A percentile compares a stretch with the other conserved stretches of the same genome.
Conservation (phyloP, 1,139 yeast species). For the Pichia sp. region DNA sequence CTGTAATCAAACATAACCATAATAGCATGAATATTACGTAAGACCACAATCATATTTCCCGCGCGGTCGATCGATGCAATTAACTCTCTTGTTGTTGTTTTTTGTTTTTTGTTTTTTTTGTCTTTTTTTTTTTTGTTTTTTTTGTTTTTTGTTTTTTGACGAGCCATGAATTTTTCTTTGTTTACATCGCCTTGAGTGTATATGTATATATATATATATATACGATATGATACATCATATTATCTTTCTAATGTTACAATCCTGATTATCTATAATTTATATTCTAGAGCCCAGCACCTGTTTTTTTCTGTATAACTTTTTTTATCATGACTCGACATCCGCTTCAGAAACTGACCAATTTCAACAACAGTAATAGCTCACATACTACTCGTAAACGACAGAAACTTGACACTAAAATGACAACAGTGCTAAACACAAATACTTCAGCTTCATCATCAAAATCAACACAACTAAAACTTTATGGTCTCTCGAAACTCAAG, state of each 20-base stretch:
- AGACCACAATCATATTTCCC: too few relatives aligned
- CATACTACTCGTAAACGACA: background rate
- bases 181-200: background rate
- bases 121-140: too few relatives aligned
- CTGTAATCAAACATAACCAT: too few relatives aligned
- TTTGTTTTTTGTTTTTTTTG: too few relatives aligned
- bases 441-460: background rate
- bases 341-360: background rate
- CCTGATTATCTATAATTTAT: too few relatives aligned
- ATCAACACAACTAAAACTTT: conserved; percentile 1
- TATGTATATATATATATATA: too few relatives aligned
- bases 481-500: conserved; percentile 3
- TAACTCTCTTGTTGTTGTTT: too few relatives aligned
- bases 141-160: background rate
- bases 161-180: background rate
- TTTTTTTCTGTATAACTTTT: background rate
- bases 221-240: background rate
- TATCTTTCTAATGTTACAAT: too few relatives aligned
- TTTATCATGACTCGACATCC: background rate
- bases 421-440: background rate
- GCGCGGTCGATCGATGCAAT: too few relatives aligned
- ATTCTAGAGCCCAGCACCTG: background rate
- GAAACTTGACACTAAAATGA: background rate
- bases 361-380: background rate
- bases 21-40: too few relatives aligned